These are phyloP conservation scores for Adenanthera pavonina DNA, from an alignment of 306 rosid genomes.

Conservation along the genomic window DNA sequence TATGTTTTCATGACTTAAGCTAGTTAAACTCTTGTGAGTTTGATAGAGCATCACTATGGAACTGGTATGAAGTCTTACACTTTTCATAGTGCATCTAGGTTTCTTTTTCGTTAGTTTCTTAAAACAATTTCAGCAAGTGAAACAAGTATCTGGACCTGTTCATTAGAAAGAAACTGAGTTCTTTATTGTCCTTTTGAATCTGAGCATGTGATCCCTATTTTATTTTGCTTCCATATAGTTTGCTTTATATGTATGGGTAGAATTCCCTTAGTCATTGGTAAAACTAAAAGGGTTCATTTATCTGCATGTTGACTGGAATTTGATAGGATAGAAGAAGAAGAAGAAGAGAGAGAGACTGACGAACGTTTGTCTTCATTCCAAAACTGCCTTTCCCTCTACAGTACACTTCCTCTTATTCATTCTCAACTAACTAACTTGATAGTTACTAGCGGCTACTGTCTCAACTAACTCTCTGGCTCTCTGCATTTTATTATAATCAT, in stretches of 20 bases:
- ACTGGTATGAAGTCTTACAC: constrained; percentile 22
- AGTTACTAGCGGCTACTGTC: too few species aligned
- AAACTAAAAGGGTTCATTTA: constrained; percentile 10
- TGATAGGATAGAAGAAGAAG: too few species aligned
- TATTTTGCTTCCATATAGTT: neutral
- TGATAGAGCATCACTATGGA: constrained; percentile 14
- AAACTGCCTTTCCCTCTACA: too few species aligned
- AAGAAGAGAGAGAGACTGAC: too few species aligned
- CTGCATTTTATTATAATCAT: too few species aligned
- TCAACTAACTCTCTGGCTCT: too few species aligned
- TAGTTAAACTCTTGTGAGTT: constrained; percentile 20
- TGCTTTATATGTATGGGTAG: constrained; percentile 7
- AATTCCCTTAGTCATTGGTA: neutral
- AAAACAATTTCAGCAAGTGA: neutral
- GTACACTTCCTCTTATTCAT: too few species aligned
- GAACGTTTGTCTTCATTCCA: too few species aligned
- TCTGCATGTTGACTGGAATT: constrained; percentile 9
- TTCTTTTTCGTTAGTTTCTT: neutral
- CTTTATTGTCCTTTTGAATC: neutral
- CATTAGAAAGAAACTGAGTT: neutral
- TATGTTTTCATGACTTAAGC: constrained; percentile 17
- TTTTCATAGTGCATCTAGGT: neutral
- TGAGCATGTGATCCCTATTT: constrained; percentile 1
- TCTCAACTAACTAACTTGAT: too few species aligned
- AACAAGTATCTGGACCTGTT: constrained; percentile 24